Conservation (phyloP, 495 filamentous ascomycete species). For the Cairneyella variabilis region DNA sequence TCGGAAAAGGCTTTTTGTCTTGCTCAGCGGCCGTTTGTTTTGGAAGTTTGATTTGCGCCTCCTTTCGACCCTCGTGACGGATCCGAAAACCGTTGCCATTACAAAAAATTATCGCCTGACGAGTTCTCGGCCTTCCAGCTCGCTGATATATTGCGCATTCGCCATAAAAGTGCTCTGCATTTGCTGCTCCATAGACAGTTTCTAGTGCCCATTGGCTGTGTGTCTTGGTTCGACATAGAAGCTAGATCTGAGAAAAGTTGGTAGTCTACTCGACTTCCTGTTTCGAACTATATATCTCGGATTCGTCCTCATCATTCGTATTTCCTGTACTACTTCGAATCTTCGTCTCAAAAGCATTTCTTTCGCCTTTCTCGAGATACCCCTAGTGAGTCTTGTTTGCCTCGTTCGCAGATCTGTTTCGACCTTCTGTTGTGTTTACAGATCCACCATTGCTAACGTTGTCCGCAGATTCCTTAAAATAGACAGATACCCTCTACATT, state of each 20-base stretch:
- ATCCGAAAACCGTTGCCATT: background rate
- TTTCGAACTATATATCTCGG: slow-evolving; percentile 2
- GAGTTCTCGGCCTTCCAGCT: background rate
- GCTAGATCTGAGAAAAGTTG: slow-evolving; percentile 4
- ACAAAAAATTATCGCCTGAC: slow-evolving; percentile 10
- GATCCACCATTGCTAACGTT: too few species aligned
- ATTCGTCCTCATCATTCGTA: background rate
- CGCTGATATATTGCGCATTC: slow-evolving; percentile 5
- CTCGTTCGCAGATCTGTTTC: background rate
- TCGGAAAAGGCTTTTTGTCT: background rate
- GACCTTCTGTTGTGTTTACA: background rate
- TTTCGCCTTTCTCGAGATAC: background rate
- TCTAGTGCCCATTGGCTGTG: background rate
- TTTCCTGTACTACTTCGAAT: background rate
- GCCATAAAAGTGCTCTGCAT: background rate
- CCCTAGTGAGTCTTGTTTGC: background rate
- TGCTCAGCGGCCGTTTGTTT: slow-evolving; percentile 3
- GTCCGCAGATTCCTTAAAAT: too few species aligned
- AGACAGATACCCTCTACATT: too few species aligned
- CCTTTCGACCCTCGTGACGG: slow-evolving; percentile 7
- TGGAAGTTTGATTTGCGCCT: slow-evolving; percentile 4
- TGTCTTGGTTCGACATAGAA: background rate
- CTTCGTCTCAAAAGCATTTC: background rate
- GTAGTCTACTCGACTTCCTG: slow-evolving; percentile 11
- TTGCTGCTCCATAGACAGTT: slow-evolving; percentile 12